A percentile compares a stretch with the other conserved stretches of the same genome.
Conservation (phyloP, 768 basidiomycete species). For the Lyophyllum atratum region DNA sequence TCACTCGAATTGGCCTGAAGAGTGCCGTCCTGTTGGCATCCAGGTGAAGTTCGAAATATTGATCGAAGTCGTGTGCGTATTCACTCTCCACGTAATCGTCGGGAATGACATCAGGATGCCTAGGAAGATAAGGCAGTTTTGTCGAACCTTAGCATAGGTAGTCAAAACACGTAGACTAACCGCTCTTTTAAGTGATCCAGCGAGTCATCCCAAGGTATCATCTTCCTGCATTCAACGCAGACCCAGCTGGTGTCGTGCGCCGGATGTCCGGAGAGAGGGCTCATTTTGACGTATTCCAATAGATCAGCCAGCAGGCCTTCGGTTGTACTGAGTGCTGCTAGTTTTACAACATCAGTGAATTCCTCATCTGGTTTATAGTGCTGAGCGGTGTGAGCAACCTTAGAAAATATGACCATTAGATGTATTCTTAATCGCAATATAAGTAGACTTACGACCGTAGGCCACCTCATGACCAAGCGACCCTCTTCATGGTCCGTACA, state of each 20-base stretch:
- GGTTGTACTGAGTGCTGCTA: background rate
- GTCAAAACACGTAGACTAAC: background rate
- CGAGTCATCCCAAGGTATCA: slow-evolving; percentile 1
- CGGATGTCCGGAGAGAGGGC: background rate
- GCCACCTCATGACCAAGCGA: slow-evolving; percentile 18
- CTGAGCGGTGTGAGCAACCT: background rate
- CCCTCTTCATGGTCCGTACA: slow-evolving; percentile 10
- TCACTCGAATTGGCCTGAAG: background rate
- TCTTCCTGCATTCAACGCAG: slow-evolving; percentile 9
- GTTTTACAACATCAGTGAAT: background rate
- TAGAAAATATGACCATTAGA: background rate
- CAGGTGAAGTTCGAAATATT: slow-evolving; percentile 2
- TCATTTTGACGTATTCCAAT: slow-evolving; percentile 7
- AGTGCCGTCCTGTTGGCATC: background rate
- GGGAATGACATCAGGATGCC: slow-evolving; percentile 2
- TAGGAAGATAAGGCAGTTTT: background rate
- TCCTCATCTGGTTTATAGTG: background rate
- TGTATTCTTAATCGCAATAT: background rate
- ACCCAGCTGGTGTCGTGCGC: slow-evolving; percentile 4
- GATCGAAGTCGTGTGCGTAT: background rate
- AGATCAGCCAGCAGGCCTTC: background rate
- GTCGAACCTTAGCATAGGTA: background rate
- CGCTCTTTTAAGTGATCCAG: slow-evolving; percentile 1
- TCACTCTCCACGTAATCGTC: background rate
- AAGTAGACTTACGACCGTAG: slow-evolving; percentile 4